These are phyloP conservation scores for Diphasiastrum complanatum DNA, from an alignment of 83 land plant species.

Conservation along the genomic window DNA sequence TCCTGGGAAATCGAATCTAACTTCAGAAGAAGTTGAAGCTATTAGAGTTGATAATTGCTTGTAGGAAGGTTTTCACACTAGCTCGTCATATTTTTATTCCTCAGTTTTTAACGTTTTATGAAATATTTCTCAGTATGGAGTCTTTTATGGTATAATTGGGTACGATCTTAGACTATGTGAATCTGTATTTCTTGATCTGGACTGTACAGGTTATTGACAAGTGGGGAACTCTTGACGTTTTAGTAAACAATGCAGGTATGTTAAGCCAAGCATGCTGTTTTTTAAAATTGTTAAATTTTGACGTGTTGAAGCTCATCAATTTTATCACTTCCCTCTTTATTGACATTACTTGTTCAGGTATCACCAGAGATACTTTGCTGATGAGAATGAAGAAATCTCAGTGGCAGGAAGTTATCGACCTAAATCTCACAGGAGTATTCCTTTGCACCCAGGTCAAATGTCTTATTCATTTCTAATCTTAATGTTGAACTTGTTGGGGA, in stretches of 20 bases:
- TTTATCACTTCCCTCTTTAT: neutral
- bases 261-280: too few species aligned
- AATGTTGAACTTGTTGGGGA: neutral
- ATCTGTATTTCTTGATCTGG: neutral
- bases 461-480: neutral
- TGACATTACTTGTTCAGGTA: constrained; percentile 33
- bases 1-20: too few species aligned
- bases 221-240: constrained; percentile 86
- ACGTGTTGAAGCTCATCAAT: neutral
- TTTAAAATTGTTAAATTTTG: neutral
- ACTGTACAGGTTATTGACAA: constrained; percentile 67
- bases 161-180: neutral
- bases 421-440: constrained; percentile 91
- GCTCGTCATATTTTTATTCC: too few species aligned
- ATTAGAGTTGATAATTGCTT: too few species aligned
- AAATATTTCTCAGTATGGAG: too few species aligned
- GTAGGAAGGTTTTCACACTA: too few species aligned
- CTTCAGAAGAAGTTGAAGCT: neutral
- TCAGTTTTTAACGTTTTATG: too few species aligned
- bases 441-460: constrained; percentile 76
- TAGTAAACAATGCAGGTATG: constrained; percentile 90
- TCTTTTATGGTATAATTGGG: too few species aligned
- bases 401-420: constrained; percentile 95
- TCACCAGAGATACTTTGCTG: constrained; percentile 77
- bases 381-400: constrained; percentile 97